Base-by-base conservation (phyloP, 1,284 basidiomycete species). In the Cutaneotrichosporon spelunceum region DNA sequence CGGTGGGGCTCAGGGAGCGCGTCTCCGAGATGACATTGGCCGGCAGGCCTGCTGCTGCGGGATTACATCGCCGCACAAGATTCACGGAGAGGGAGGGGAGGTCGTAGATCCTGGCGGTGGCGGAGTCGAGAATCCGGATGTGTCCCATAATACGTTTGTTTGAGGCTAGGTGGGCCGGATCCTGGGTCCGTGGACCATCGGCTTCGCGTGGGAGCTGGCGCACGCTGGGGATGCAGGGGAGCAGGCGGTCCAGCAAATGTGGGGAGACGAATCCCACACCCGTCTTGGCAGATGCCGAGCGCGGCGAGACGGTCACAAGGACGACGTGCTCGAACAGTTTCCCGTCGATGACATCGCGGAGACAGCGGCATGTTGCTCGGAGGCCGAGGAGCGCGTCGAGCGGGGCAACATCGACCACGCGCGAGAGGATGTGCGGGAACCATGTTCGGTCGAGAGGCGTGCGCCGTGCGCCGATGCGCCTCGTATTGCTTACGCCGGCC, bases 361-460 rank as follows among this genome's bases (percentile, higher is more conserved):
- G n/a, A 4, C 34, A 11, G 19, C 36, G 34, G 16, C 29, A 50
- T 5, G 56, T 57, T n/a, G 34, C 47, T 16, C 56, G 48, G 24
- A 57, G 34, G 3, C 24, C n/a, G 33, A 57, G 47, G 4, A 57
- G 56, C 4, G 30, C 26, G 24, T 47, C 33, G 23, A n/a, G 29
- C n/a, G 39, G 23, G n/a, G 56, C 56, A 19, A 24, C n/a, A 19
- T 36, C 16, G 47, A 57, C n/a, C 19, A 57, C 48, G 19, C 33
- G 21, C n/a, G 49, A 48, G 56, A 66, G 61, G 56, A 57, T 49
- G 24, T 57, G 56, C 24, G 56, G 56, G n/a, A 39, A 50, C 30
- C 48, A 36, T 24, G 34, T 23, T 16, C 14, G 21, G 48, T 57
- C 56, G 34, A 57, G 30, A 23, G 54, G 34, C 21, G 52, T 14